Evolutionary conservation across 2,329 filamentous ascomycete species (phyloP).

Genomic region (Cordyceps pruinosa): DNA sequence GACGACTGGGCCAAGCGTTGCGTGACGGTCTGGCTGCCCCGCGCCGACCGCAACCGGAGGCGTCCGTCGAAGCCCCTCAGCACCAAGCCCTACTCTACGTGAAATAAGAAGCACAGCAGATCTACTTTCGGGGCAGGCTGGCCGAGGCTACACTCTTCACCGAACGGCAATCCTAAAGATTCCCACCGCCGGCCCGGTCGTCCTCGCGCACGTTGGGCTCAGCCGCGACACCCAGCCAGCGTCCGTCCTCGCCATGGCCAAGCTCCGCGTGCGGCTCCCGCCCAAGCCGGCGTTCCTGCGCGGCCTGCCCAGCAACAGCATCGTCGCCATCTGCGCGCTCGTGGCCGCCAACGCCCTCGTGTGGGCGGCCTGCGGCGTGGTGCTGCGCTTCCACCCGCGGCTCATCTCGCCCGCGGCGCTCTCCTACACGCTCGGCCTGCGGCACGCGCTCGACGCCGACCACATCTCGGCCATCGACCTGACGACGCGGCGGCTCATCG

Average conservation of each 20-base stretch:
- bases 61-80: conserved; percentile 13
- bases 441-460: conserved; percentile 96
- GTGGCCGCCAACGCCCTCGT: conserved; percentile 44
- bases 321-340: conserved; percentile 46
- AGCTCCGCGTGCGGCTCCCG: conserved; percentile 7
- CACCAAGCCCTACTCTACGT: neutral
- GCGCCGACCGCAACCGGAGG: conserved; percentile 4
- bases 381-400: conserved; percentile 46
- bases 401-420: conserved; percentile 76
- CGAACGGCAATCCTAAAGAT: neutral
- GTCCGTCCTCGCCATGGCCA: neutral
- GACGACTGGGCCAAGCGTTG: too few relatives aligned
- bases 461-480: conserved; percentile 84
- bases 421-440: conserved; percentile 80
- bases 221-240: neutral
- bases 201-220: neutral
- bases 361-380: conserved; percentile 48
- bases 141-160: too few relatives aligned
- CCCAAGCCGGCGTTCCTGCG: conserved; percentile 26
- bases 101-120: neutral
- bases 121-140: too few relatives aligned
- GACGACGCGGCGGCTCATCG: conserved; percentile 84
- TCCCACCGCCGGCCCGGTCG: neutral
- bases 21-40: neutral
- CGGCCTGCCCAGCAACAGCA: conserved; percentile 26